Evolutionary conservation across 768 basidiomycete species (phyloP).

Genomic region (Leccinum obscurum): DNA sequence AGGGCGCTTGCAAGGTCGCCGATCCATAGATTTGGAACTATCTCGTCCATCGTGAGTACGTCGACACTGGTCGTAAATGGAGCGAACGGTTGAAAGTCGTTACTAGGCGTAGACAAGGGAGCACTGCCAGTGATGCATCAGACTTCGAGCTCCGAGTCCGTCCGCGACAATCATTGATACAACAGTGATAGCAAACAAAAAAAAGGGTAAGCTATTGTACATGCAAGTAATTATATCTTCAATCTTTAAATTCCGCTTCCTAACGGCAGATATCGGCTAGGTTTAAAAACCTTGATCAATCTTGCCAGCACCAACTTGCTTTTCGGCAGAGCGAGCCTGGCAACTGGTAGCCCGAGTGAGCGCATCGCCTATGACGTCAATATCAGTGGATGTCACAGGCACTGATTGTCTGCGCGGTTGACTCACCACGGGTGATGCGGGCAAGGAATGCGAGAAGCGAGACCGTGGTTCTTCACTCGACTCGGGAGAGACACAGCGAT

Average conservation of each 20-base stretch:
- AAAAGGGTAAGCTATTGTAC: background rate
- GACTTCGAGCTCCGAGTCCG: background rate
- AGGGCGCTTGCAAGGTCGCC: slow-evolving; percentile 75
- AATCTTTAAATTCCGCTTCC: background rate
- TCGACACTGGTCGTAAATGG: background rate
- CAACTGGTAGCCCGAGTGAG: background rate
- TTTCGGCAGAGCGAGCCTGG: background rate
- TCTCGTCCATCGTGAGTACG: slow-evolving; percentile 62
- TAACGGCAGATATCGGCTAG: background rate
- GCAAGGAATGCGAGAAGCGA: slow-evolving; percentile 21
- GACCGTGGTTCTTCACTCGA: slow-evolving; percentile 23
- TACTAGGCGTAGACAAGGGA: slow-evolving; percentile 3
- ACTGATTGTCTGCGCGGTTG: background rate
- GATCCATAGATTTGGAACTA: slow-evolving; percentile 81
- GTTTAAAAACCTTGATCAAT: slow-evolving; percentile 10
- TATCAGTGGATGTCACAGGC: background rate
- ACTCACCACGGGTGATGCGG: slow-evolving; percentile 21
- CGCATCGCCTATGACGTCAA: slow-evolving; percentile 3
- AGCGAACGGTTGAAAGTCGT: background rate
- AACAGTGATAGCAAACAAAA: background rate
- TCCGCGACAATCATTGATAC: background rate
- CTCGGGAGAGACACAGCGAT: background rate
- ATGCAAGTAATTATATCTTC: background rate
- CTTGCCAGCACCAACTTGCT: slow-evolving; percentile 20
- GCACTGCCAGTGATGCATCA: background rate